Conservation (phyloP, 257 asterid genomes). For the Ligustrum vulgare region DNA sequence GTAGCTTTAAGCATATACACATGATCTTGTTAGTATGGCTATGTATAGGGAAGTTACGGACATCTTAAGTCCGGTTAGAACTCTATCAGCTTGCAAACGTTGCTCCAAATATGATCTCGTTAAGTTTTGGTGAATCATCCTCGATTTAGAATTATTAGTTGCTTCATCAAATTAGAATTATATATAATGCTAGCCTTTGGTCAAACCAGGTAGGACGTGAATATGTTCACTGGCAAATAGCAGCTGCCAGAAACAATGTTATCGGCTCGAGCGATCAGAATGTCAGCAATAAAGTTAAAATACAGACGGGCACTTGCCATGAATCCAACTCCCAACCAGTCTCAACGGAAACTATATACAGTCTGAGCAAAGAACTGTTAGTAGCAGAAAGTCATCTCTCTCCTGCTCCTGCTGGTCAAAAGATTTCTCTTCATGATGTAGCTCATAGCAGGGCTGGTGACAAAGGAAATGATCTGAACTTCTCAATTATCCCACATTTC, state of each 20-base stretch:
- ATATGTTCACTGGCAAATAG: conserved; percentile 64
- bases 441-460: conserved; percentile 95
- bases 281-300: conserved; percentile 13
- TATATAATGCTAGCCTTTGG: conserved; percentile 15
- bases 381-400: conserved; percentile 26
- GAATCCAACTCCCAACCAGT: conserved; percentile 30
- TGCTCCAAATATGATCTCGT: background rate
- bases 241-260: conserved; percentile 41
- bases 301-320: conserved; percentile 20
- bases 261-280: conserved; percentile 31
- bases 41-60: background rate
- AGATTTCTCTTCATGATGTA: conserved; percentile 58
- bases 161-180: conserved; percentile 13
- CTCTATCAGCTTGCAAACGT: background rate
- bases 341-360: conserved; percentile 23
- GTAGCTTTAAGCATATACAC: background rate
- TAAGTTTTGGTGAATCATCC: background rate
- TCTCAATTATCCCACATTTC: conserved; percentile 83
- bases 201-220: conserved; percentile 64
- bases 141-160: background rate
- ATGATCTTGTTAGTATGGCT: background rate
- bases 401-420: conserved; percentile 63
- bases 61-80: background rate
- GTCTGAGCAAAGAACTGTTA: conserved; percentile 25
- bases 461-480: conserved; percentile 84